Evolutionary conservation across 805 yeast species (phyloP).

Genomic region (Kodamaea hsintzibuensis): DNA sequence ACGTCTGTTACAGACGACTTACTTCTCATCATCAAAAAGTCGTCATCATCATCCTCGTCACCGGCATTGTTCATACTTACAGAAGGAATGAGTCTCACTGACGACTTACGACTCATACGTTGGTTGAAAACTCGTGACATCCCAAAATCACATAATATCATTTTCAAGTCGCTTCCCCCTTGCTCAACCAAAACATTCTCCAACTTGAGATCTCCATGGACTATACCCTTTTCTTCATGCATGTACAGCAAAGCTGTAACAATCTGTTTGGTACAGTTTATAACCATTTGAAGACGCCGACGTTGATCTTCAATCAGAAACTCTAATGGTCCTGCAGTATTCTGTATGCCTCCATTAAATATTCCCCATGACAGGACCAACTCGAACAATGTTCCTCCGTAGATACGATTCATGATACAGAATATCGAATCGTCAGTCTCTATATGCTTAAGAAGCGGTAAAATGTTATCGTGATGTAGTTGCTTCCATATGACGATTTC

Average conservation of each 20-base stretch:
- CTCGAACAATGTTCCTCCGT: conserved; percentile 82
- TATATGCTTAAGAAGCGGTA: conserved; percentile 61
- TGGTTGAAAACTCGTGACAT: conserved; percentile 52
- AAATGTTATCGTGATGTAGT: conserved; percentile 61
- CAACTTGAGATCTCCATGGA: conserved; percentile 81
- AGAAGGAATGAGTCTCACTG: conserved; percentile 10
- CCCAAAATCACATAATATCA: conserved; percentile 86
- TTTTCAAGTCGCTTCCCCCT: conserved; percentile 23
- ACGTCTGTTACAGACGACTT: conserved; percentile 33
- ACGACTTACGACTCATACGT: conserved; percentile 26
- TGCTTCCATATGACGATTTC: conserved; percentile 79
- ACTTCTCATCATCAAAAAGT: conserved; percentile 28
- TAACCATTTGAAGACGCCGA: conserved; percentile 36
- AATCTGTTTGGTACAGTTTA: conserved; percentile 50
- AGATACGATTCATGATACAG: conserved; percentile 66
- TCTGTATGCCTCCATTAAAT: conserved; percentile 27
- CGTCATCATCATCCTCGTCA: conserved; percentile 16
- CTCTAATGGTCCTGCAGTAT: conserved; percentile 27
- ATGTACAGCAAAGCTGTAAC: conserved; percentile 60
- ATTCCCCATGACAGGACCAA: conserved; percentile 68
- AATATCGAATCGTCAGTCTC: conserved; percentile 66
- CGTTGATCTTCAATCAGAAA: conserved; percentile 27
- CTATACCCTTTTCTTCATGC: conserved; percentile 54
- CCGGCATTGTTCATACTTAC: conserved; percentile 12
- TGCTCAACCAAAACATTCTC: conserved; percentile 72